Evolutionary conservation across 225 moss, liverwort and hornwort species (phyloP).

Genomic region (Rhytidiadelphus loreus): DNA sequence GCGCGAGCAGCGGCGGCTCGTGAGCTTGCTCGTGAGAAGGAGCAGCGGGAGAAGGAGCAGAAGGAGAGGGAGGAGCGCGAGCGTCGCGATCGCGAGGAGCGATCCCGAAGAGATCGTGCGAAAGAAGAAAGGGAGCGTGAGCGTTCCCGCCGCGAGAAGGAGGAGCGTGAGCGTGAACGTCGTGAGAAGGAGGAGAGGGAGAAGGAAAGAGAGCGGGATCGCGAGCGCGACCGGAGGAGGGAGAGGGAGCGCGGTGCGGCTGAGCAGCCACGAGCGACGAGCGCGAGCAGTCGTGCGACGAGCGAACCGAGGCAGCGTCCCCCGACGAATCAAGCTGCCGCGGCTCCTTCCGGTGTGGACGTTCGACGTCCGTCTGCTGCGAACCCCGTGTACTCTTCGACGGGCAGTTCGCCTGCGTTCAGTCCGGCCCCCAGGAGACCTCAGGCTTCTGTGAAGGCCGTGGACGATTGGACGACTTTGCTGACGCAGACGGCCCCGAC

Average conservation of each 20-base stretch:
- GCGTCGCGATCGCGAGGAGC: conserved; percentile 23
- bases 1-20: conserved; percentile 41
- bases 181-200: conserved; percentile 36
- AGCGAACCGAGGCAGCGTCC: conserved; percentile 69
- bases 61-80: conserved; percentile 28
- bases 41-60: conserved; percentile 50
- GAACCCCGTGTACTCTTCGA: conserved; percentile 41
- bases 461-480: conserved; percentile 76
- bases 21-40: conserved; percentile 56
- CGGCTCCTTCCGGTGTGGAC: conserved; percentile 18
- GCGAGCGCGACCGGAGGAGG: conserved; percentile 45
- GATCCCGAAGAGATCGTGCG: conserved; percentile 13
- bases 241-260: conserved; percentile 41
- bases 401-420: conserved; percentile 20
- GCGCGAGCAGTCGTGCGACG: conserved; percentile 41
- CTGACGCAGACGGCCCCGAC: conserved; percentile 47
- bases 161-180: conserved; percentile 37
- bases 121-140: conserved; percentile 34
- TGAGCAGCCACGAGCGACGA: conserved; percentile 39
- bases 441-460: conserved; percentile 22
- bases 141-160: conserved; percentile 16
- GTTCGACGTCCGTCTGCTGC: conserved; percentile 28
- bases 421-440: conserved; percentile 30
- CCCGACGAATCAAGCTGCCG: conserved; percentile 15
- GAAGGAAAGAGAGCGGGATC: conserved; percentile 34